Conservation (phyloP, 208 protist species). For the Wallacemonas sp. region DNA sequence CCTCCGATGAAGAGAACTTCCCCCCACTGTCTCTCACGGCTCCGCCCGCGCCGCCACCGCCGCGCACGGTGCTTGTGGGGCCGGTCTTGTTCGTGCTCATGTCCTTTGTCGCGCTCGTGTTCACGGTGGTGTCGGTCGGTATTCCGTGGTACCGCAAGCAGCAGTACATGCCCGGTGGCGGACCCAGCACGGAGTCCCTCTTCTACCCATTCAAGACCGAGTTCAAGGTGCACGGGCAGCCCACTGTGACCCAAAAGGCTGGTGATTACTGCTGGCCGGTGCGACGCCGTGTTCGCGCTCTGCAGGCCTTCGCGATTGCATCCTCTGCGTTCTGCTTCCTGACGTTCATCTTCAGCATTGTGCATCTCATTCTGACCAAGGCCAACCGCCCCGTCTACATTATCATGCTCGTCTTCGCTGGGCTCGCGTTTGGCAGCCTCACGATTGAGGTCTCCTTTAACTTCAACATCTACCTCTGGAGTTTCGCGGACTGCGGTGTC, state of each 20-base stretch:
- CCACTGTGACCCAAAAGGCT: conserved; percentile 23
- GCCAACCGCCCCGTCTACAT: conserved; percentile 24
- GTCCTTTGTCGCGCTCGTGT: conserved; percentile 38
- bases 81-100: conserved; percentile 34
- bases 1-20: conserved; percentile 8
- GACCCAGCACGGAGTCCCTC: conserved; percentile 25
- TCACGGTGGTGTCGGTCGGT: conserved; percentile 51
- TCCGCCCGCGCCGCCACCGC: conserved; percentile 44
- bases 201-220: conserved; percentile 63
- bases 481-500: conserved; percentile 49
- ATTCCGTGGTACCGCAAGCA: conserved; percentile 66
- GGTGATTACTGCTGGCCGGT: conserved; percentile 40
- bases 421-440: conserved; percentile 34
- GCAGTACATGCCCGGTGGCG: conserved; percentile 48
- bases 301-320: conserved; percentile 56
- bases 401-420: conserved; percentile 32
- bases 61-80: conserved; percentile 49
- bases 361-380: conserved; percentile 28
- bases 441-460: conserved; percentile 54
- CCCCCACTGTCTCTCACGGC: conserved; percentile 5
- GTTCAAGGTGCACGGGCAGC: conserved; percentile 24
- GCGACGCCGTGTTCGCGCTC: conserved; percentile 33
- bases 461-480: conserved; percentile 75
- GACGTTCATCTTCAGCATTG: conserved; percentile 34
- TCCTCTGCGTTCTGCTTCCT: conserved; percentile 33